Evolutionary conservation across 371 early-diverging fungal species (phyloP).

Genomic region (Mortierella sp.): DNA sequence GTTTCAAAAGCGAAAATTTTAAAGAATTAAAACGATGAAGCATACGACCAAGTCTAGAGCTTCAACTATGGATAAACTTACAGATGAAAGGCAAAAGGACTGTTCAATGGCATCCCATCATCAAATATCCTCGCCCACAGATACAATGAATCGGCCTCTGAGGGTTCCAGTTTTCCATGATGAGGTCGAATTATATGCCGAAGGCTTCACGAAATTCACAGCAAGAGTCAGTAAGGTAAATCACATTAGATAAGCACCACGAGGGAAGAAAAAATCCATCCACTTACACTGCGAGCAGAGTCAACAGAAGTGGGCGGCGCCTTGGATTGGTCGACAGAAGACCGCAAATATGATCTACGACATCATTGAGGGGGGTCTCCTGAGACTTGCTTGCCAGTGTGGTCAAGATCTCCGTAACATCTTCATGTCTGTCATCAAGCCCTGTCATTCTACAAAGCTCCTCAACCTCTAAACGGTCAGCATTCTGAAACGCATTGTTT

Average conservation of each 20-base stretch:
- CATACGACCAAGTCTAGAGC: not conserved
- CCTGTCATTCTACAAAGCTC: not conserved
- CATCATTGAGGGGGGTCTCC: not conserved
- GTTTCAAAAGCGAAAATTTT: not conserved
- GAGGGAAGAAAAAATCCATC: not conserved
- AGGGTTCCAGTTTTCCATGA: slow-evolving; percentile 7
- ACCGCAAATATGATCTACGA: slow-evolving; percentile 3
- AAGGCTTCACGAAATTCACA: slow-evolving; percentile 8
- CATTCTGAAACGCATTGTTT: not conserved
- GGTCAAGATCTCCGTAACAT: not conserved
- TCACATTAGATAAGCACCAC: not conserved
- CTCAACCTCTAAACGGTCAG: not conserved
- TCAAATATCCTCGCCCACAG: slow-evolving; percentile 13
- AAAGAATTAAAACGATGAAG: not conserved
- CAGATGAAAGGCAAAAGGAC: too few relatives aligned
- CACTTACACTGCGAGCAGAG: slow-evolving; percentile 4
- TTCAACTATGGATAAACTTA: not conserved
- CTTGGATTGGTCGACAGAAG: not conserved
- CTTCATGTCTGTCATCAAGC: not conserved
- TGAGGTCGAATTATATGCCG: slow-evolving; percentile 13
- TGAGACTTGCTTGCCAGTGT: not conserved
- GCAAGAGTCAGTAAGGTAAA: too few relatives aligned
- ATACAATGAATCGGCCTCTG: slow-evolving; percentile 9
- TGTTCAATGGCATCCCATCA: slow-evolving; percentile 12
- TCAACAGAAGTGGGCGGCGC: slow-evolving; percentile 7